Conservation (phyloP, 129 eudicot genomes). For the Ambrosia artemisiifolia region DNA sequence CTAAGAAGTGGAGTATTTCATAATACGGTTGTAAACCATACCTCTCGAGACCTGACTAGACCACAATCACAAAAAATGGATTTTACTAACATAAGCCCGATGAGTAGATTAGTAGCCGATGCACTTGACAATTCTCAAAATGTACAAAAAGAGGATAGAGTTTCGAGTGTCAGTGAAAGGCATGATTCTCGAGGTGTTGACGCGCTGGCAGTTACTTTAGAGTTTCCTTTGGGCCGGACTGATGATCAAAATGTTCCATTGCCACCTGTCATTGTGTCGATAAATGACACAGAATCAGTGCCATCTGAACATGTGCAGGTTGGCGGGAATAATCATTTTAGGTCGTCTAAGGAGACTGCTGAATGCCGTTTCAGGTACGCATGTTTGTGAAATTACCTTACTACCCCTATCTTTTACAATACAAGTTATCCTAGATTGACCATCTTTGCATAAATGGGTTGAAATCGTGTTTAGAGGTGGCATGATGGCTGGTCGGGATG, state of each 20-base stretch:
- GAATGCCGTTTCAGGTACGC: constrained; percentile 76
- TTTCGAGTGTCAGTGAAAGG: constrained; percentile 26
- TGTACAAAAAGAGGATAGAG: constrained; percentile 30
- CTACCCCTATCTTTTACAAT: not conserved
- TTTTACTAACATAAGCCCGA: constrained; percentile 47
- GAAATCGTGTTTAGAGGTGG: not conserved
- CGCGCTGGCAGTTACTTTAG: constrained; percentile 55
- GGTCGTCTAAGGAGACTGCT: constrained; percentile 46
- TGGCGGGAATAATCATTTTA: constrained; percentile 39
- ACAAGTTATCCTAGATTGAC: not conserved
- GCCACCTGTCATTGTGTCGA: constrained; percentile 54
- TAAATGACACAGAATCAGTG: constrained; percentile 41
- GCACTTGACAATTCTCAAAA: constrained; percentile 50
- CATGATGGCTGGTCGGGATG: not conserved
- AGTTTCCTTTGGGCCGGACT: constrained; percentile 40
- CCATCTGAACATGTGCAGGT: constrained; percentile 21
- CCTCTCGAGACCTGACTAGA: constrained; percentile 17
- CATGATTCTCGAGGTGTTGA: constrained; percentile 41
- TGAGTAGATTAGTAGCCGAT: constrained; percentile 62
- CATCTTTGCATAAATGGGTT: not conserved
- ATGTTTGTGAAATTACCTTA: not conserved
- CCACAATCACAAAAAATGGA: constrained; percentile 37
- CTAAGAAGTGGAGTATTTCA: constrained; percentile 31
- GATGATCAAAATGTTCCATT: constrained; percentile 36
- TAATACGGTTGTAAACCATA: constrained; percentile 21